phyloP scores from a whole-genome alignment of 1,284 basidiomycete species.

The Thelephora terrestris region DNA sequence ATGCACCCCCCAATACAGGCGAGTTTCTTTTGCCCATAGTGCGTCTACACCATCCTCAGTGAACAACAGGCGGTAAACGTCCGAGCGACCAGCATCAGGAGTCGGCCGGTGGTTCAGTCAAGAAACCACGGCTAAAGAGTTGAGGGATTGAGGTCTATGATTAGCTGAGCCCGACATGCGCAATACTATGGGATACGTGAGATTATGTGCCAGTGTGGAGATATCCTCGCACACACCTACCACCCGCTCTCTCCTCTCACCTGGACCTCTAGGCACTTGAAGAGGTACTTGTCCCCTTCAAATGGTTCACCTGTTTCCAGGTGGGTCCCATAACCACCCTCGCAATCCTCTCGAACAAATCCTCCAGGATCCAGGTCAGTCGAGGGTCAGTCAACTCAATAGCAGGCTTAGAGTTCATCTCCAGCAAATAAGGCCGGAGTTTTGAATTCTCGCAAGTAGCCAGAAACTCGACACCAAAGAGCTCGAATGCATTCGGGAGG shows the following conservation, averaged over 20 bases:
- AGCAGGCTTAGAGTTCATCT: conserved; percentile 93
- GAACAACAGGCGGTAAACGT: no score
- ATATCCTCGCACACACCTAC: conserved; percentile 6
- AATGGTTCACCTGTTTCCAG: conserved; percentile 24
- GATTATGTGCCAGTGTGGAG: no score
- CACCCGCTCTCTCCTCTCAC: conserved; percentile 21
- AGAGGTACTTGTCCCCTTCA: conserved; percentile 12
- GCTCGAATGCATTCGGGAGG: conserved; percentile 88
- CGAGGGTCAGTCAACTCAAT: conserved; percentile 90
- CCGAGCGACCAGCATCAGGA: no score
- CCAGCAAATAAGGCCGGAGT: conserved; percentile 72
- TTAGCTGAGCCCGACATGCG: no score
- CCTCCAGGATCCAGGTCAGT: conserved; percentile 69
- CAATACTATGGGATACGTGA: no score
- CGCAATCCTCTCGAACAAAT: conserved; percentile 70
- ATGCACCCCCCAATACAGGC: no score
- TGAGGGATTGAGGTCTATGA: no score
- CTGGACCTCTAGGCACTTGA: conserved; percentile 21
- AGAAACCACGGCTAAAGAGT: no score
- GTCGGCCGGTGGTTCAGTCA: no score
- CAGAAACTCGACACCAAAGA: conserved; percentile 90
- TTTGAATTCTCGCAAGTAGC: conserved; percentile 41
- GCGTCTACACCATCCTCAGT: no score
- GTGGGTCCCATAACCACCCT: conserved; percentile 63
- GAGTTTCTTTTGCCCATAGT: no score